Percentiles rank a stretch among this genome's conserved stretches.
Conservation (phyloP, 805 yeast genomes). For the Candida taoyuanica region DNA sequence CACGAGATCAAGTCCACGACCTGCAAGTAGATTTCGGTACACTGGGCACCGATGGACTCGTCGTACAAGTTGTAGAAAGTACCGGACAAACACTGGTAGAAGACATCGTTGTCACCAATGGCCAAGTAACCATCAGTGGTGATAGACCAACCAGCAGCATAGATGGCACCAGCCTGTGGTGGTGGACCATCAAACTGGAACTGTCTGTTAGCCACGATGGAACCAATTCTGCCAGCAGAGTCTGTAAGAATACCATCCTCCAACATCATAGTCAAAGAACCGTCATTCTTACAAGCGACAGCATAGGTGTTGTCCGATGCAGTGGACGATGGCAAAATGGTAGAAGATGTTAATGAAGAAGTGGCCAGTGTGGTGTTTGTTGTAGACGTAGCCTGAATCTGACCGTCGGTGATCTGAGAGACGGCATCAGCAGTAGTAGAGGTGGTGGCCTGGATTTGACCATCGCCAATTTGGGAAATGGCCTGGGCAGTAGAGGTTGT, state of each 20-base stretch:
- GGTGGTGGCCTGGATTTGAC: constrained; percentile 25
- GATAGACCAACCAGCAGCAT: constrained; percentile 63
- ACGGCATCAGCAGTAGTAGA: constrained; percentile 29
- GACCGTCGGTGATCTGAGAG: constrained; percentile 43
- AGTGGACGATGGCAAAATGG: constrained; percentile 26
- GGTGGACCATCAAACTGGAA: constrained; percentile 86
- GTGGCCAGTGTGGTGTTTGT: constrained; percentile 7
- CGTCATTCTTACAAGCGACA: constrained; percentile 41
- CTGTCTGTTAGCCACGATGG: constrained; percentile 79
- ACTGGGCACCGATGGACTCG: constrained; percentile 54
- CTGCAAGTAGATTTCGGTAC: constrained; percentile 55
- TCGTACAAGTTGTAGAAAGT: constrained; percentile 76
- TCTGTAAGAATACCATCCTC: constrained; percentile 50
- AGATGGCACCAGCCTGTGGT: constrained; percentile 75
- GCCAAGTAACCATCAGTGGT: constrained; percentile 59
- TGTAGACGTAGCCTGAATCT: constrained; percentile 44
- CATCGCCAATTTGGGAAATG: constrained; percentile 19
- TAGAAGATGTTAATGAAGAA: constrained; percentile 33
- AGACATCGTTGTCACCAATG: constrained; percentile 53
- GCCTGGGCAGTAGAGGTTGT: constrained; percentile 34
- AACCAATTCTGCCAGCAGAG: constrained; percentile 62
- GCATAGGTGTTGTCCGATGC: constrained; percentile 4
- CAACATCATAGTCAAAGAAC: constrained; percentile 54
- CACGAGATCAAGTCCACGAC: constrained; percentile 47
- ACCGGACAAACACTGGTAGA: constrained; percentile 75